Evolutionary conservation across 768 basidiomycete species (phyloP).

Genomic region (Lactarius hengduanensis): DNA sequence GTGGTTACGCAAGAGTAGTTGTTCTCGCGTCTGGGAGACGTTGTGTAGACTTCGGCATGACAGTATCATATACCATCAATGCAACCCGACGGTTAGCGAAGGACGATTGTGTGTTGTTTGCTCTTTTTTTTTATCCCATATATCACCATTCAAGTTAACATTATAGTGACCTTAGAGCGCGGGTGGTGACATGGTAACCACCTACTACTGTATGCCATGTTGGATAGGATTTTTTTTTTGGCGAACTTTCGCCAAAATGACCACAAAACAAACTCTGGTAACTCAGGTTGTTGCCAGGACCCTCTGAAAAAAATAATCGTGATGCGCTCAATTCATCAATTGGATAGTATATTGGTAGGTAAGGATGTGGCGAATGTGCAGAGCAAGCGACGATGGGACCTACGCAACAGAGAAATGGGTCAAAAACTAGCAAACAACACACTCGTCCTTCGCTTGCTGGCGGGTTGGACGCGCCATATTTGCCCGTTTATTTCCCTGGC

Average conservation of each 20-base stretch:
- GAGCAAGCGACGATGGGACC: not conserved
- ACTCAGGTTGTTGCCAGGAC: too few species aligned
- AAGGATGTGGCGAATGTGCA: not conserved
- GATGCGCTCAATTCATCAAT: not conserved
- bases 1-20: conserved; percentile 58
- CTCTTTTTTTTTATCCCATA: conserved; percentile 18
- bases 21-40: conserved; percentile 6
- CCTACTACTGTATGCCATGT: too few species aligned
- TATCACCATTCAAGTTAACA: too few species aligned
- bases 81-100: conserved; percentile 85
- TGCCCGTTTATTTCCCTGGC: conserved; percentile 74
- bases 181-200: too few species aligned
- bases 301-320: too few species aligned
- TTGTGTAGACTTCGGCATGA: not conserved
- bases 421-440: conserved; percentile 58
- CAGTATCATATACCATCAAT: not conserved
- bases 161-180: too few species aligned
- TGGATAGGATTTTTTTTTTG: too few species aligned
- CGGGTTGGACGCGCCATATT: conserved; percentile 85
- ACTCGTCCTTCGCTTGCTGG: conserved; percentile 92
- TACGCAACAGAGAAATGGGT: not conserved
- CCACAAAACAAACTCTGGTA: too few species aligned
- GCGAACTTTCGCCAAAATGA: too few species aligned
- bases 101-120: conserved; percentile 73
- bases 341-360: conserved; percentile 1